Conservation (phyloP, 805 yeast genomes). For the Martiniozyma abietophila region DNA sequence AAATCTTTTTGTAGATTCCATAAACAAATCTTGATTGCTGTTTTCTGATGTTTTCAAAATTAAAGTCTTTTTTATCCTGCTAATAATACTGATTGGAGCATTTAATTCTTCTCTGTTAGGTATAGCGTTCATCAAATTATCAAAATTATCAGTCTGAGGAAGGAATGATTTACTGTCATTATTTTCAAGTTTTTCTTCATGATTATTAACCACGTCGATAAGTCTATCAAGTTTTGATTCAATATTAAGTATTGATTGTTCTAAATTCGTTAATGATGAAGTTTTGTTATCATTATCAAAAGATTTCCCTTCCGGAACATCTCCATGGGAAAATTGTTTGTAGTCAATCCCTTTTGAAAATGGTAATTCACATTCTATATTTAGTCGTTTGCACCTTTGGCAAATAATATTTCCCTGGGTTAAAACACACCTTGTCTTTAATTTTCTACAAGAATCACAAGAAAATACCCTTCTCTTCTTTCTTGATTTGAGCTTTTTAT, state of each 20-base stretch:
- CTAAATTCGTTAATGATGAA: too few species aligned
- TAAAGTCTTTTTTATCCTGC: constrained; percentile 22
- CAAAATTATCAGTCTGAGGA: constrained; percentile 7
- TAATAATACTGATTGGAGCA: constrained; percentile 26
- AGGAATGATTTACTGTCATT: too few species aligned
- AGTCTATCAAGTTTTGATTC: too few species aligned
- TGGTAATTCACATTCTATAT: constrained; percentile 40
- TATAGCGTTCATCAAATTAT: constrained; percentile 1
- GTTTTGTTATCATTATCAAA: too few species aligned
- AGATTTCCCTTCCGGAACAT: too few species aligned
- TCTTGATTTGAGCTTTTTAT: too few species aligned
- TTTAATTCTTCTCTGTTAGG: constrained; percentile 13
- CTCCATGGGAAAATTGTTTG: too few species aligned
- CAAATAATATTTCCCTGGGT: constrained; percentile 36
- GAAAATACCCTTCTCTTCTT: constrained; percentile 27
- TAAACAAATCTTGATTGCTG: constrained; percentile 24
- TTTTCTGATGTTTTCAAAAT: constrained; percentile 13
- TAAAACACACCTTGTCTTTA: constrained; percentile 51
- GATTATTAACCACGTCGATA: too few species aligned
- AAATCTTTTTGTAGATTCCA: constrained; percentile 34
- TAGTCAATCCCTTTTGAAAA: constrained; percentile 2
- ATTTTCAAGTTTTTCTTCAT: too few species aligned
- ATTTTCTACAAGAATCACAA: constrained; percentile 43
- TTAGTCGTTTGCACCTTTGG: constrained; percentile 41
- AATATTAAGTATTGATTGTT: too few species aligned